These are phyloP conservation scores for Hyphopichia burtonii DNA, from an alignment of 1,139 yeast genomes.

Conservation along the genomic window DNA sequence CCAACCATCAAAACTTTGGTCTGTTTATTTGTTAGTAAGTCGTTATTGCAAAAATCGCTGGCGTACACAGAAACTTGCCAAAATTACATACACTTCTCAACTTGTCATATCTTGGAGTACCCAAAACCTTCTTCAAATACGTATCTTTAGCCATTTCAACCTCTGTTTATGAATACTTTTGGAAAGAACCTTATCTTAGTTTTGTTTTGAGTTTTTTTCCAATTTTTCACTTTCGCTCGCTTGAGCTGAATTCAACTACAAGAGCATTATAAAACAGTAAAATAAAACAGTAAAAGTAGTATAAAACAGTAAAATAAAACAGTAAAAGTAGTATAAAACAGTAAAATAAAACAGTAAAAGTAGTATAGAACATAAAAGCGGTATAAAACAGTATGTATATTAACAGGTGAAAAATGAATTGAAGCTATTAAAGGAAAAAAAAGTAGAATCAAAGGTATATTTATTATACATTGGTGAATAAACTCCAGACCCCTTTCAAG, in stretches of 20 bases:
- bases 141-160: conserved; percentile 38
- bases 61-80: not conserved
- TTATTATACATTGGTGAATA: conserved; percentile 58
- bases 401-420: no score
- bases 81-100: conserved; percentile 19
- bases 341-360: no score
- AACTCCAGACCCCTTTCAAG: conserved; percentile 70
- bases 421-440: no score
- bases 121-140: conserved; percentile 44
- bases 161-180: not conserved
- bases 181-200: not conserved
- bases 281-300: no score
- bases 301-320: no score
- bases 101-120: conserved; percentile 29
- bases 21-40: conserved; percentile 6
- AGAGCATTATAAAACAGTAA: no score
- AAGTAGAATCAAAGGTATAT: not conserved
- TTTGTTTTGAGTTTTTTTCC: not conserved
- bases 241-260: not conserved
- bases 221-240: not conserved
- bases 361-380: no score
- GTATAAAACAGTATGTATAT: no score
- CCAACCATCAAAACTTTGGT: conserved; percentile 86
- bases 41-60: not conserved
- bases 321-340: no score